Evolutionary conservation across 2,329 filamentous ascomycete species (phyloP), one percentile per base, ranked within the genome.

Genomic region (Fusarium buxicola): DNA sequence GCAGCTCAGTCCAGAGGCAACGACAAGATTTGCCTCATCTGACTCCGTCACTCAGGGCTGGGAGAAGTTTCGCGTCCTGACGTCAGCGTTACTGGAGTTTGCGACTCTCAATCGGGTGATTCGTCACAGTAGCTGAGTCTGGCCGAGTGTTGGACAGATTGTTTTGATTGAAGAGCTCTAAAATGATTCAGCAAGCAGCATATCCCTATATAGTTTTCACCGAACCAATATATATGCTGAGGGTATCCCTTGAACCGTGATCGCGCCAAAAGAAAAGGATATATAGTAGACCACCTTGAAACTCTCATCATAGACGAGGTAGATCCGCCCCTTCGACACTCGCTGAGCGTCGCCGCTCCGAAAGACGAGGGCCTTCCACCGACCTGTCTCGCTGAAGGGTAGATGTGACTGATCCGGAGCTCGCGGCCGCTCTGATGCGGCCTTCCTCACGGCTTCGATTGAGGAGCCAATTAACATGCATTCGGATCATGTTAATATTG

Each of bases 381-480:
- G 70, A 69, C 55, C 70, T 71, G 24, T 76, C 75, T 16, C 75
- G 69, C 9, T 74, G 72, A 16, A 77, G 67, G 12, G 58, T 69
- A 7, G 73, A 65, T 21, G 74, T 65, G 4, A 71, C 67, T 13
- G 73, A 69, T 4, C 69, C 76, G 4, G 75, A 71, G 25, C 61
- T 77, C 47, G 76, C 77, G 35, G 76, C 75, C 1, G 76, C 76
- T 55, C 77, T 68, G 31, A 76, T 72, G 16, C 78, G 75, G 1
- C 76, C 79, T 66, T 84, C 81, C 60, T 83, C 81, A 9, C 82
- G 74, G 56, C 80, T 80, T 59, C 81, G 78, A 58, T 83, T 84
- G 72, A 86, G 80, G 25, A 86, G 77, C 83, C 83, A 86, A 54
- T 83, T 82, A 39, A 86, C 82, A 62, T 87, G 84, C 84, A 86